Base-by-base conservation (phyloP, 2,329 filamentous ascomycete species). In the Pseudogymnoascus sp. region DNA sequence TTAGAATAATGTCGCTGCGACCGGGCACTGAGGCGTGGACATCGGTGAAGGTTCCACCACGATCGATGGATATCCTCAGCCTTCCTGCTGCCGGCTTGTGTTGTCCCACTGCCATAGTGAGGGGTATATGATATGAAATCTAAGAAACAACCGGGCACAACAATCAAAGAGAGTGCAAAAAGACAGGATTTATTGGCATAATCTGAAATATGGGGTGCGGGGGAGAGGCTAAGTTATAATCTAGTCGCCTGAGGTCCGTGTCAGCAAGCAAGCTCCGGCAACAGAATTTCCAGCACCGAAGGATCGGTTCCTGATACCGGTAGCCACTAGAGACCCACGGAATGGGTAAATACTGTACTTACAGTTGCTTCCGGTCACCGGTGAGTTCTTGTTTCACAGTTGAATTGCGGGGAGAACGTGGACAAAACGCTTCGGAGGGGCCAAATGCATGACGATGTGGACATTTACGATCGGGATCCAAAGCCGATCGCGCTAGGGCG, bases 11-110 rank as follows among this genome's bases (percentile, higher is more conserved):
- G 64, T 89, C 85, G 70, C 89, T 84, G 57, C 47, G 61, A 75
- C 86, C 86, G 65, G 80, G 79, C 16, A 85, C 83, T 2, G 79
- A 81, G 60, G 85, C 86, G 62, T 83, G 84, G 12, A 87, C 81
- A 71, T 90, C 87, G 62, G 86, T 89, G 72, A 90, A 90, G n/a
- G 87, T 89, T 62, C 87, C 87, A 59, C 87, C 87, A 61, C 87
- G 82, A 12, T 54, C 43, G 43, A 54, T 54, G n/a, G 43, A 54
- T 54, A 54, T 54, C 43, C 43, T 30, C n/a, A 54, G n/a, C 43
- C 43, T 18, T 54, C 43, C 43, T 16, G 43, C 43, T n/a, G 43
- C 43, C n/a, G 25, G 43, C 25, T 33, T 33, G 25, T 54, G 43
- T 30, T 54, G 25, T 54, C 43, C 43, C 43, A 54, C 43, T 54